Percentiles rank a stretch among this genome's conserved stretches.
These are phyloP conservation scores for Dactylellina leptospora DNA, from an alignment of 2,329 filamentous ascomycete species.

Conservation along the genomic window DNA sequence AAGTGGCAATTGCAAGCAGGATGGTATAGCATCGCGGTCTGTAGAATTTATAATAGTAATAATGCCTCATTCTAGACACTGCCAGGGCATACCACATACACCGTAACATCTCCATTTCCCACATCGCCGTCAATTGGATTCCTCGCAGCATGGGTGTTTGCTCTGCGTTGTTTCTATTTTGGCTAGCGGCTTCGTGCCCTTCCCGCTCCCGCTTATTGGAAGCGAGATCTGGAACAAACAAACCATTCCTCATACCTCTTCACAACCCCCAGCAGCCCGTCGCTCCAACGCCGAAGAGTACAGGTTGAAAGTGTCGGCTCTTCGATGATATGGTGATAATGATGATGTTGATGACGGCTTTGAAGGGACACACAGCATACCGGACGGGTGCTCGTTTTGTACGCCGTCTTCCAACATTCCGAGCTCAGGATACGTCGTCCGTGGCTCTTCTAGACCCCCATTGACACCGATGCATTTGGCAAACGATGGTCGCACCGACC, in stretches of 20 bases:
- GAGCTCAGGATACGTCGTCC: slow-evolving; percentile 9
- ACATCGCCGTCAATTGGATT: background rate
- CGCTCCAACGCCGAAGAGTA: slow-evolving; percentile 3
- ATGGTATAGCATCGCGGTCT: no score
- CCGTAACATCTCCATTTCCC: background rate
- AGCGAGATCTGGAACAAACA: slow-evolving; percentile 52
- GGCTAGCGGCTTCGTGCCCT: slow-evolving; percentile 53
- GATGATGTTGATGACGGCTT: slow-evolving; percentile 20
- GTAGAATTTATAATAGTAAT: slow-evolving; percentile 8
- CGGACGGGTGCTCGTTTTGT: slow-evolving; percentile 16
- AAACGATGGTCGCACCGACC: slow-evolving; percentile 27
- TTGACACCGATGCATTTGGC: slow-evolving; percentile 7
- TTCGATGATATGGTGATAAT: background rate
- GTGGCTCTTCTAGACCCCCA: slow-evolving; percentile 20
- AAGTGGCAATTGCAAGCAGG: slow-evolving; percentile 45
- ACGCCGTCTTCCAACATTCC: slow-evolving; percentile 48
- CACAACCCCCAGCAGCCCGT: background rate
- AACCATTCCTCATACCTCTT: slow-evolving; percentile 3
- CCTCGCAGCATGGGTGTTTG: background rate
- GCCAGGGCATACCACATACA: background rate
- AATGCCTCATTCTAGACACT: slow-evolving; percentile 32
- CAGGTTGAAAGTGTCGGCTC: background rate
- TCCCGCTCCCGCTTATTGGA: slow-evolving; percentile 53
- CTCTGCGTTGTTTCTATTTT: slow-evolving; percentile 51
- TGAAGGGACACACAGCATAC: slow-evolving; percentile 9